These are phyloP conservation scores for Capsella rubella DNA, from an alignment of 441 rosid species.

Conservation along the genomic window DNA sequence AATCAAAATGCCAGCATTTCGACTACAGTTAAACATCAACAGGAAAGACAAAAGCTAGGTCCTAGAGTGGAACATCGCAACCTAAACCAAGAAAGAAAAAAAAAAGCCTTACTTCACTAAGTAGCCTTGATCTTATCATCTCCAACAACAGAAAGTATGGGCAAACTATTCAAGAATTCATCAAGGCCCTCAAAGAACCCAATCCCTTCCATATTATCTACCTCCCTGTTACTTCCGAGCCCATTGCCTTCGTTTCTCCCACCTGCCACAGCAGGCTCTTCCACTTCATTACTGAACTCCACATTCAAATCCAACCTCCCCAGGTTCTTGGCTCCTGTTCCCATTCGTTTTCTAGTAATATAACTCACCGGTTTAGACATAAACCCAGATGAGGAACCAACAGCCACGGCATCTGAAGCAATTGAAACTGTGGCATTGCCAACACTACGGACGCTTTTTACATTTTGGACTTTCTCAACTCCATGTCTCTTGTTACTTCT, in stretches of 20 bases:
- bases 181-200: constrained; percentile 96
- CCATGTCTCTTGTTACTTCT: constrained; percentile 54
- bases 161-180: constrained; percentile 91
- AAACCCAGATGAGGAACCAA: constrained; percentile 37
- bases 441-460: constrained; percentile 40
- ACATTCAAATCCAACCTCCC: constrained; percentile 97
- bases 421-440: constrained; percentile 38
- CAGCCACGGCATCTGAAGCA: constrained; percentile 35
- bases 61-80: constrained; percentile 36
- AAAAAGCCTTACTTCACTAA: constrained; percentile 58
- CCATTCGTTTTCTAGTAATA: constrained; percentile 56
- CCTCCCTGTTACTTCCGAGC: constrained; percentile 60
- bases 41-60: constrained; percentile 46
- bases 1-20: constrained; percentile 41
- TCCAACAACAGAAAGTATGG: constrained; percentile 81
- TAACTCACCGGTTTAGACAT: constrained; percentile 46
- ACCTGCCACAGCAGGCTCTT: constrained; percentile 59
- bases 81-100: constrained; percentile 37
- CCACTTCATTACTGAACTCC: constrained; percentile 91
- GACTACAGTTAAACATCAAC: constrained; percentile 49
- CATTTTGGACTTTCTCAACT: constrained; percentile 47
- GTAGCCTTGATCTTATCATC: constrained; percentile 88
- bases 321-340: constrained; percentile 61
- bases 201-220: constrained; percentile 82
- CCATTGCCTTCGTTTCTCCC: constrained; percentile 53